phyloP scores from a whole-genome alignment of 208 protist species.

The Sergeia podlipaevii region DNA sequence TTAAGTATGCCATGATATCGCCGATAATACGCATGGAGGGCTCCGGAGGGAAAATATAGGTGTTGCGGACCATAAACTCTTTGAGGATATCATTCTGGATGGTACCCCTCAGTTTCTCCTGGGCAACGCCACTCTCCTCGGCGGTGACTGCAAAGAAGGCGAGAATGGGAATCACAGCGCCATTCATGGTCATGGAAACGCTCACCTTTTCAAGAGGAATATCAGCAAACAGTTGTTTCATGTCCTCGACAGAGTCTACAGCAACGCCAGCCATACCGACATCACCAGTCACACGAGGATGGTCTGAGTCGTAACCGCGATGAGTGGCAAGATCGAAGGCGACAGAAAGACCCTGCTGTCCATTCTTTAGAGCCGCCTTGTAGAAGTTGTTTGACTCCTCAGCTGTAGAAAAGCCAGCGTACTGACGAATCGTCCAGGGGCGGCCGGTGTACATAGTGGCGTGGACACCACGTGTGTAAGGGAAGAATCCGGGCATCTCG shows the following conservation, averaged over 20 bases:
- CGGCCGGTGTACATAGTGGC: slow-evolving; percentile 94
- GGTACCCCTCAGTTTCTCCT: slow-evolving; percentile 90
- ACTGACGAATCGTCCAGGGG: slow-evolving; percentile 96
- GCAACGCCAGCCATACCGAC: slow-evolving; percentile 97
- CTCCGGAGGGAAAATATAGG: slow-evolving; percentile 96
- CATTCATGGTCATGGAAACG: slow-evolving; percentile 98
- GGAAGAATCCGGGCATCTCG: slow-evolving; percentile 78
- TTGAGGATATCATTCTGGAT: slow-evolving; percentile 98
- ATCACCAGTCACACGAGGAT: slow-evolving; percentile 92
- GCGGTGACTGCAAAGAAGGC: slow-evolving; percentile 95
- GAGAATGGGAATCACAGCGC: slow-evolving; percentile 94
- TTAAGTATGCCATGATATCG: slow-evolving; percentile 95
- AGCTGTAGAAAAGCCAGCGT: slow-evolving; percentile 93
- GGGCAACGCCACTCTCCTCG: slow-evolving; percentile 89
- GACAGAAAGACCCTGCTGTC: slow-evolving; percentile 94
- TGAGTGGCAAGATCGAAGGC: slow-evolving; percentile 97
- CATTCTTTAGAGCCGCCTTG: slow-evolving; percentile 76
- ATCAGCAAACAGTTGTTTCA: slow-evolving; percentile 88
- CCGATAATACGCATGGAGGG: slow-evolving; percentile 93
- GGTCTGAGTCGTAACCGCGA: slow-evolving; percentile 96
- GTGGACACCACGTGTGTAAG: slow-evolving; percentile 93
- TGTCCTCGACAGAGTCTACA: slow-evolving; percentile 89
- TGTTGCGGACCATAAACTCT: slow-evolving; percentile 97
- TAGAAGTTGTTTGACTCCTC: slow-evolving; percentile 97
- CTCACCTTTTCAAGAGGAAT: slow-evolving; percentile 95